phyloP scores from a whole-genome alignment of 495 filamentous ascomycete genomes.

The Daldinia concentrica region DNA sequence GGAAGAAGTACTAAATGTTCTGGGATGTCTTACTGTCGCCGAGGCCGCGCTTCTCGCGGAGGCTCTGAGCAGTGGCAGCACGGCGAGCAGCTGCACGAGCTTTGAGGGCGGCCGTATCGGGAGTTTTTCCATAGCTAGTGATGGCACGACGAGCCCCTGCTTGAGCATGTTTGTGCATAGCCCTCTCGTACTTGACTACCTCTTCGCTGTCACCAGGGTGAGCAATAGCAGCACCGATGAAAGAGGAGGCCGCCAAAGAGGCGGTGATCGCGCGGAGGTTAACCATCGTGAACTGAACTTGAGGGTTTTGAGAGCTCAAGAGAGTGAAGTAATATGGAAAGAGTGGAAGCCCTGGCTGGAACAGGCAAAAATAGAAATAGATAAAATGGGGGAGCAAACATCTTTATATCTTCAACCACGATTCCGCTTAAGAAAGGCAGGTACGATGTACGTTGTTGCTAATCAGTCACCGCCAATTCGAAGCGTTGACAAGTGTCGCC shows the following conservation, averaged over 20 bases:
- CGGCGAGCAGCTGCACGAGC: conserved; percentile 51
- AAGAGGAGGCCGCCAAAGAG: conserved; percentile 39
- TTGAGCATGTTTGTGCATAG: conserved; percentile 46
- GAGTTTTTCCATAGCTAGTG: conserved; percentile 42
- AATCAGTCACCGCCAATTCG: conserved; percentile 3
- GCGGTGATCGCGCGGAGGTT: conserved; percentile 39
- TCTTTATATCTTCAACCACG: conserved; percentile 28
- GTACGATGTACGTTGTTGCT: conserved; percentile 26
- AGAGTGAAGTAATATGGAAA: conserved; percentile 11
- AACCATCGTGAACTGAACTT: conserved; percentile 32
- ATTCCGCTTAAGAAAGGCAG: not conserved
- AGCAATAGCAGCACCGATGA: conserved; percentile 44
- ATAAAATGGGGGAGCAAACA: not conserved
- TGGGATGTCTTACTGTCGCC: conserved; percentile 51
- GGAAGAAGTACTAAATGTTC: not conserved
- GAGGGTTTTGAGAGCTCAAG: not conserved
- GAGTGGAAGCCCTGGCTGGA: conserved; percentile 19
- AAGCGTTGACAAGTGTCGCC: not conserved
- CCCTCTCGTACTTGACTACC: conserved; percentile 47
- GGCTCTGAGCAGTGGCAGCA: conserved; percentile 49
- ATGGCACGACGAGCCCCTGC: conserved; percentile 50
- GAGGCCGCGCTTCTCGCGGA: conserved; percentile 62
- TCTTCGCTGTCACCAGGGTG: conserved; percentile 52
- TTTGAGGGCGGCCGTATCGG: conserved; percentile 45
- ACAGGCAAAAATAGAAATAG: not conserved